phyloP scores from a whole-genome alignment of 345 rosid genomes.

The Microcos paniculata region DNA sequence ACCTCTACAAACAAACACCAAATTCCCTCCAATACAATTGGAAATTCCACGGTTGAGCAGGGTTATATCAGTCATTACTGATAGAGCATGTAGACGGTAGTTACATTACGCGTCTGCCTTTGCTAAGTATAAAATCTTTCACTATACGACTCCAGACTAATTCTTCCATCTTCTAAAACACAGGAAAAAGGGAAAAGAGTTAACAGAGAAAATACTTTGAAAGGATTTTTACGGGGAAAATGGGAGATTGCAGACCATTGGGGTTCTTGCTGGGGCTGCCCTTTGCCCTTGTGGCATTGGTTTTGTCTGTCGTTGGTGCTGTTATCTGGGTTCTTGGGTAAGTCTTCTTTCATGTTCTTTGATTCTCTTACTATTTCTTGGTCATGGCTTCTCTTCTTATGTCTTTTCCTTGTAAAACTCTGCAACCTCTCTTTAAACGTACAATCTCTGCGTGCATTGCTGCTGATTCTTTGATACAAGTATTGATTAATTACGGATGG shows the following conservation, averaged over 20 bases:
- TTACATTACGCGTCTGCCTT: conserved; percentile 13
- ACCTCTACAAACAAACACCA: neutral
- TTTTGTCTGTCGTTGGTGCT: conserved; percentile 64
- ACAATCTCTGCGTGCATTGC: neutral
- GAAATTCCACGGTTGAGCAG: neutral
- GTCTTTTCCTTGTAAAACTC: neutral
- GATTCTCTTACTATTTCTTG: neutral
- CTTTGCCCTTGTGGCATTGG: conserved; percentile 66
- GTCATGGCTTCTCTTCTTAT: neutral
- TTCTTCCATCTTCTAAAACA: neutral
- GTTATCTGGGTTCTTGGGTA: conserved; percentile 82
- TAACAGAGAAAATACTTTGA: neutral
- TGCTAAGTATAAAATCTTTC: neutral
- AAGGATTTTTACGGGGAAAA: conserved; percentile 13
- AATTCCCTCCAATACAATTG: neutral
- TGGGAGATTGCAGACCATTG: conserved; percentile 77
- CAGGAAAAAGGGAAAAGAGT: too few relatives aligned
- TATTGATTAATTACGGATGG: neutral
- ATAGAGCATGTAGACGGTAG: neutral
- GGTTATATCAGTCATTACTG: conserved; percentile 11
- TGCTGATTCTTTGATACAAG: neutral
- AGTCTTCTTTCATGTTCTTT: neutral
- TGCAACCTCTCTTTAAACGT: neutral
- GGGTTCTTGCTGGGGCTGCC: conserved; percentile 85
- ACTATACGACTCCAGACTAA: neutral